phyloP scores from a whole-genome alignment of 345 rosid genomes.

The Eucalyptus sp. region DNA sequence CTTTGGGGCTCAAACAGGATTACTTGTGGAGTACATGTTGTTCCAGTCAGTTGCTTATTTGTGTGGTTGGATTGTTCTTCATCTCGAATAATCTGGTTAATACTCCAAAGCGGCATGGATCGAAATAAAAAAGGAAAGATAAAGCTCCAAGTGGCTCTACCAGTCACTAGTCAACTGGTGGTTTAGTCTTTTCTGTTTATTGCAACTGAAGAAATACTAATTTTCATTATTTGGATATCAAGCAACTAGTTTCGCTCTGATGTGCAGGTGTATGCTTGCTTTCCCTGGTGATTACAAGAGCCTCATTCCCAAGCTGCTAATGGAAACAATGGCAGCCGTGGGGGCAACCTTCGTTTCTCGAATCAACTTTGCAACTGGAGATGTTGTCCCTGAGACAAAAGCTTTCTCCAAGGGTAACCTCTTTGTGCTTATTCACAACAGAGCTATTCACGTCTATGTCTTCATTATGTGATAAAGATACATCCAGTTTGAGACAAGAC shows the following conservation, averaged over 20 bases:
- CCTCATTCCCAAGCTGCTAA: conserved; percentile 72
- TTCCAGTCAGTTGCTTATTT: not conserved
- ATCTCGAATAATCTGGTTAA: not conserved
- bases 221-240: not conserved
- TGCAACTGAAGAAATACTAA: not conserved
- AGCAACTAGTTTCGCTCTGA: not conserved
- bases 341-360: conserved; percentile 75
- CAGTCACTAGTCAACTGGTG: not conserved
- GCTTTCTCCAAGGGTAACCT: conserved; percentile 75
- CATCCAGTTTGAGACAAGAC: not conserved
- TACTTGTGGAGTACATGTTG: not conserved
- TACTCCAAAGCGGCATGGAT: not conserved
- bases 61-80: not conserved
- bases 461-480: not conserved
- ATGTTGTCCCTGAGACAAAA: conserved; percentile 91
- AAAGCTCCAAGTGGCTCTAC: not conserved
- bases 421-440: not conserved
- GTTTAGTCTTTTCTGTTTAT: not conserved
- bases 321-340: conserved; percentile 73
- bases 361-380: conserved; percentile 77
- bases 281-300: conserved; percentile 82
- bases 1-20: not conserved
- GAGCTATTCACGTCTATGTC: not conserved
- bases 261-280: conserved; percentile 82
- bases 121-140: not conserved